Base-by-base conservation (phyloP, 495 filamentous ascomycete species). In the Pseudoneurospora amorphoporcata region DNA sequence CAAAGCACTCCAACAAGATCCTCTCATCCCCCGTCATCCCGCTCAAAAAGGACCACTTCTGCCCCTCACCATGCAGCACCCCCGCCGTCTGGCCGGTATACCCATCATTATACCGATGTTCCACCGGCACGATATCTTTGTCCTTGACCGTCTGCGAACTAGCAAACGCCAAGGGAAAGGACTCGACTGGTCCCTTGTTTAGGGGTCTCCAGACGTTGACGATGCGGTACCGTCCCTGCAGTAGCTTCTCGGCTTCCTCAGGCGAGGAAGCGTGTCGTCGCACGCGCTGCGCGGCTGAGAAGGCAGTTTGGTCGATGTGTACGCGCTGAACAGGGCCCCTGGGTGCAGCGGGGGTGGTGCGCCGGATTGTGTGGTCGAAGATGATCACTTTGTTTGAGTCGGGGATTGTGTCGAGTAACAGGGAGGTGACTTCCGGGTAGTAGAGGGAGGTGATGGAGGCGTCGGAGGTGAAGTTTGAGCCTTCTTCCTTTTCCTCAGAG, bases 331-430 rank as follows among this genome's bases (percentile, higher is more conserved):
- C 94, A 10, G 94, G 92, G 23, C 80, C 80, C 14, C 93, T 87
- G 4, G 75, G 70, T 0, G 91, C 86, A 45, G 79, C 72, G 2
- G 87, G 83, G 5, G 72, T 77, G 7, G 87, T 81, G 43, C 90
- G 88, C 4, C 94, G 92, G 83, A 97, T 89, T 17, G 94, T 97
- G 83, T 97, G 92, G 87, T 97, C 94, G 86, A 97, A 97, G 75
- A 97, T 80, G 72, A 92, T 79, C 40, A 96, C 83, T 5, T 87
- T 82, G 58, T 87, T 83, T 23, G 85, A 84, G 41, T 89, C 91
- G 3, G 90, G 88, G 69, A 94, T 83, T 72, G 87, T 77, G 23
- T 84, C 74, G 2, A 90, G 82, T 0, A 97, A 81, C 69, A 97
- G 83, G 8, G 81, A 72, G 80, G 91, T 88, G 32, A 95, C 87